phyloP scores from a whole-genome alignment of 306 rosid genomes.

The Cucumis melo region DNA sequence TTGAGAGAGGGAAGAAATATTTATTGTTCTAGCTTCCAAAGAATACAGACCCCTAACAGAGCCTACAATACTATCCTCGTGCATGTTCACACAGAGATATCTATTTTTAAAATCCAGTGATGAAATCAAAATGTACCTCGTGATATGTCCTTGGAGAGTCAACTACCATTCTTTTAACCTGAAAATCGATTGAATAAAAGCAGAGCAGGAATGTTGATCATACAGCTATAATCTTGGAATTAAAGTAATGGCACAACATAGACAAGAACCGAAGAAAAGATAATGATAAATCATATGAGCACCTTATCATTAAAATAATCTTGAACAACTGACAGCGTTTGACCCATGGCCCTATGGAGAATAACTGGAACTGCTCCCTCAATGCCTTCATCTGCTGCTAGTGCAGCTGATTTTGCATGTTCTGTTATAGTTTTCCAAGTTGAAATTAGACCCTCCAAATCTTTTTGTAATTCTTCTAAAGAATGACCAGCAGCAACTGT shows the following conservation, averaged over 20 bases:
- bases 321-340: constrained; percentile 95
- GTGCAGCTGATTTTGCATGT: constrained; percentile 82
- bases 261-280: not conserved
- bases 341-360: constrained; percentile 89
- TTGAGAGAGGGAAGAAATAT: not conserved
- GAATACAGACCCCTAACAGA: not conserved
- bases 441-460: constrained; percentile 66
- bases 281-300: constrained; percentile 11
- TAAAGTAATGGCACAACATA: not conserved
- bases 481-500: constrained; percentile 93
- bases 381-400: constrained; percentile 97
- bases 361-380: constrained; percentile 88
- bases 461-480: constrained; percentile 80
- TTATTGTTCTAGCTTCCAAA: not conserved
- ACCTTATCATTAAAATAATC: constrained; percentile 86
- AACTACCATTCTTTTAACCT: constrained; percentile 87
- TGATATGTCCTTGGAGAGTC: constrained; percentile 92
- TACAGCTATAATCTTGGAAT: not conserved
- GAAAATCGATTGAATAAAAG: constrained; percentile 13
- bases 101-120: not conserved
- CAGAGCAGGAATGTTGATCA: constrained; percentile 14
- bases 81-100: not conserved
- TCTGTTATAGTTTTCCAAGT: constrained; percentile 83
- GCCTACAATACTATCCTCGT: not conserved
- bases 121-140: constrained; percentile 45